Percentiles rank a stretch among this genome's conserved stretches.
phyloP scores from a whole-genome alignment of 2,329 filamentous ascomycete species.

The Alternaria sp. region DNA sequence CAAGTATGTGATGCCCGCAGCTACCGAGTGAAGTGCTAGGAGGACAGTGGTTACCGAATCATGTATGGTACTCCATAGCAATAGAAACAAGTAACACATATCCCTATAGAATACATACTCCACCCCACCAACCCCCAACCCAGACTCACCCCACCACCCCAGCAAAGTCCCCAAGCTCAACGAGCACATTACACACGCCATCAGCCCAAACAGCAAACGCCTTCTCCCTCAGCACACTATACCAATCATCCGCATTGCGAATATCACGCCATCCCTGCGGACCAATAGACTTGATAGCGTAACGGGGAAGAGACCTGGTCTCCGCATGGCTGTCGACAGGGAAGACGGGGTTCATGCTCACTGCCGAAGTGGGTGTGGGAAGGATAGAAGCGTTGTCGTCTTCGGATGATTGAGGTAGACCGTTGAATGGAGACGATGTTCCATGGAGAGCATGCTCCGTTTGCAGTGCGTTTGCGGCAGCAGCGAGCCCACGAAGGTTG shows the following conservation, averaged over 20 bases:
- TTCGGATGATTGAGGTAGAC: neutral
- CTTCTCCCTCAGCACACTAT: conserved; percentile 31
- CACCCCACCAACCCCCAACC: no score
- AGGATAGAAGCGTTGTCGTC: neutral
- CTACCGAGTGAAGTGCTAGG: neutral
- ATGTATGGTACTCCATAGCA: neutral
- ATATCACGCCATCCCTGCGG: conserved; percentile 31
- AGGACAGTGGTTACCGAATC: neutral
- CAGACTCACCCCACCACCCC: neutral
- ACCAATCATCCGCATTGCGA: conserved; percentile 32
- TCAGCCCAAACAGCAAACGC: conserved; percentile 40
- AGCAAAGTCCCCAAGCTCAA: conserved; percentile 25
- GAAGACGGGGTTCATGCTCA: neutral
- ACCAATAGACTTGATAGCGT: conserved; percentile 33
- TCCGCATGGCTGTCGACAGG: neutral
- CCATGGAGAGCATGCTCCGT: conserved; percentile 8
- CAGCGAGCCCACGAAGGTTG: conserved; percentile 39
- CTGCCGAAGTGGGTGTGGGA: neutral
- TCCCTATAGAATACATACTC: neutral
- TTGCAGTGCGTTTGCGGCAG: conserved; percentile 38
- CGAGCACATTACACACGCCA: conserved; percentile 39
- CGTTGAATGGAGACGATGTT: neutral
- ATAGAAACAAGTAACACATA: no score
- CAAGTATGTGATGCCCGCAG: neutral
- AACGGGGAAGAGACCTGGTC: conserved; percentile 12